Percentiles rank a stretch among this genome's conserved stretches.
These are phyloP conservation scores for Sugiyamaella valdiviana DNA, from an alignment of 805 yeast species.

Conservation along the genomic window DNA sequence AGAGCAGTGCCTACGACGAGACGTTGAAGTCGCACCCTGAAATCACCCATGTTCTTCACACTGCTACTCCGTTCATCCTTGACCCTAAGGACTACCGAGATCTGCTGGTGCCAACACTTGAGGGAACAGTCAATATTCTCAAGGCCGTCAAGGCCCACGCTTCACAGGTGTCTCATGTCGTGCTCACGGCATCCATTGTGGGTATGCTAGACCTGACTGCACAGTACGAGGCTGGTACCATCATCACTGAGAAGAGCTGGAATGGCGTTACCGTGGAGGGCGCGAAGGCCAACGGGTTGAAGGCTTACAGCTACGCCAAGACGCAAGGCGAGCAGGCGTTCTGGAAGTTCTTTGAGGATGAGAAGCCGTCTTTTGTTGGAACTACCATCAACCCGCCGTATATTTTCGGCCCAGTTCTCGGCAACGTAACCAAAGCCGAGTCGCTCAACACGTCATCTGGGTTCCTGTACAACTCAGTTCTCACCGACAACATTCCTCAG, in stretches of 20 bases:
- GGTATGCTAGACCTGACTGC: no score
- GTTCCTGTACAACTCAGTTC: not conserved
- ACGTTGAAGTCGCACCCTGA: slow-evolving; percentile 36
- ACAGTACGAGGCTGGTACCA: no score
- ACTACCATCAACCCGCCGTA: slow-evolving; percentile 30
- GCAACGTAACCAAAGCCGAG: slow-evolving; percentile 26
- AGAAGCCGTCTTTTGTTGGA: slow-evolving; percentile 21
- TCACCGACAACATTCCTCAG: not conserved
- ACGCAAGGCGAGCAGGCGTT: slow-evolving; percentile 51
- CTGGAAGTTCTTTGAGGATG: slow-evolving; percentile 43
- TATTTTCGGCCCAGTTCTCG: slow-evolving; percentile 31
- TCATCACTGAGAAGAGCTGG: slow-evolving; percentile 32
- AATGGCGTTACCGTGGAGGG: slow-evolving; percentile 31
- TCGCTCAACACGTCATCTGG: slow-evolving; percentile 5
- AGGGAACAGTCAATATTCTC: no score
- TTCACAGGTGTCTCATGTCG: no score
- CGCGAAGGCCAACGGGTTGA: slow-evolving; percentile 8
- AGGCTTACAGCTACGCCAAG: slow-evolving; percentile 38
- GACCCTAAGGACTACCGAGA: slow-evolving; percentile 2
- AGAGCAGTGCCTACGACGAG: slow-evolving; percentile 47
- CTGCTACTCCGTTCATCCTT: slow-evolving; percentile 36
- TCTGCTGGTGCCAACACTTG: no score
- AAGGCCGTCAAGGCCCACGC: no score
- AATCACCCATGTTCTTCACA: slow-evolving; percentile 33
- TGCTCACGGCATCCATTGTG: no score